Evolutionary conservation across 306 rosid genomes (phyloP), one percentile per base, ranked within the genome.

Genomic region (Vigna trinervia): DNA sequence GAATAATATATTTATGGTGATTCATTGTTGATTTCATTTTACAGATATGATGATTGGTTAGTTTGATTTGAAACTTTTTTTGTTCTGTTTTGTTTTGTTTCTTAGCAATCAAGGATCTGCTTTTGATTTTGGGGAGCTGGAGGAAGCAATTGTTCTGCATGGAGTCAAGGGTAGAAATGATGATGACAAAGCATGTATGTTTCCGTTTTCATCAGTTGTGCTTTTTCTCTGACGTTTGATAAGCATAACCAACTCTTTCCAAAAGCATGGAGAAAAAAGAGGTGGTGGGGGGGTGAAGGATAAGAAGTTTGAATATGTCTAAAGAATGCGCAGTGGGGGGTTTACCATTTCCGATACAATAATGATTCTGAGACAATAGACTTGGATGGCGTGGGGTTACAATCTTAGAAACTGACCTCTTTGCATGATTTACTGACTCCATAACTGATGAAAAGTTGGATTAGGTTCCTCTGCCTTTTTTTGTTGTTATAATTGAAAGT

Each of bases 121-220:
- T 83, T 94, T 90, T 87, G 90, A 84, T 82, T 94, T 90, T 81
- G 97, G 95, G 66, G 97, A 89, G 89, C 87, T 94, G 65, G 95
- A 92, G 82, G 92, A 94, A 85, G 98, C 97, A 77, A 90, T 94
- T 48, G 91, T 84, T 45, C 82, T 93, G 80, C 97, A 89, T 82
- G 96, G 93, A 75, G 83, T 92, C 43, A 87, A 87, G 80, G 70
- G 80, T 26, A 77, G 89, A 82, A 87, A 90, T 87, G 92, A 94
- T 88, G 97, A 89, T 80, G 76, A 81, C 52, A 90, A 88, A 95
- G 86, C 89, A 95, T 74, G 92, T 88, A 84, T 60, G 89, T 78
- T 38, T 65, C 61, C 74, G 59, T 81, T 57, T 50, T 26, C 62
- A 15, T 80, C 61, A 1, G 41, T 56, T 70, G 6, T 48, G 36